These are phyloP conservation scores for Pholiota molesta DNA, from an alignment of 768 basidiomycete species.

Conservation along the genomic window DNA sequence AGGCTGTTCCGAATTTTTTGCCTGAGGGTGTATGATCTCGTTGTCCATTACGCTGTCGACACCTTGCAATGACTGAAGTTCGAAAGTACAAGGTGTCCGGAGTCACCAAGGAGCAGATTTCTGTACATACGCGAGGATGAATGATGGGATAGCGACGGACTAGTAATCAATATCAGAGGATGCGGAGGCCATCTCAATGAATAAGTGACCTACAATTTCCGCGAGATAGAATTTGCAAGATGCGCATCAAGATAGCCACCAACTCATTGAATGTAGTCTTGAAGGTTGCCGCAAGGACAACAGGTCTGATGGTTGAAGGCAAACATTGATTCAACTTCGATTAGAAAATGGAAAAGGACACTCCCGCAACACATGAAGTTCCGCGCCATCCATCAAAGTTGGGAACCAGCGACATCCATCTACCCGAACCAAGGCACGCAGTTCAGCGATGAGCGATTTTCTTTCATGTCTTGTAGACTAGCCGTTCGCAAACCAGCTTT, in stretches of 20 bases:
- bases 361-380: neutral
- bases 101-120: conserved; percentile 4
- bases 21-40: neutral
- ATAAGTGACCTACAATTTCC: neutral
- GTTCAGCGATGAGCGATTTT: neutral
- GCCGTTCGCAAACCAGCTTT: neutral
- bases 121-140: neutral
- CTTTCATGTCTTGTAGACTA: neutral
- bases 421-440: neutral
- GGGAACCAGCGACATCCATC: neutral
- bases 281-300: neutral
- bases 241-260: neutral
- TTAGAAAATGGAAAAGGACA: neutral
- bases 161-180: neutral
- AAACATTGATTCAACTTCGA: no score
- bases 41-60: neutral
- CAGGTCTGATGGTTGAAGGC: neutral
- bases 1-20: neutral
- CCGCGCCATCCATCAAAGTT: neutral
- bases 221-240: neutral
- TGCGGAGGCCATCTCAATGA: neutral
- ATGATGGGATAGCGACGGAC: conserved; percentile 1
- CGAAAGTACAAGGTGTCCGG: neutral
- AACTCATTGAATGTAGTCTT: neutral
- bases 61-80: neutral